Conservation (phyloP, 192 early-diverging fungal species). For the Linnemannia elongata region DNA sequence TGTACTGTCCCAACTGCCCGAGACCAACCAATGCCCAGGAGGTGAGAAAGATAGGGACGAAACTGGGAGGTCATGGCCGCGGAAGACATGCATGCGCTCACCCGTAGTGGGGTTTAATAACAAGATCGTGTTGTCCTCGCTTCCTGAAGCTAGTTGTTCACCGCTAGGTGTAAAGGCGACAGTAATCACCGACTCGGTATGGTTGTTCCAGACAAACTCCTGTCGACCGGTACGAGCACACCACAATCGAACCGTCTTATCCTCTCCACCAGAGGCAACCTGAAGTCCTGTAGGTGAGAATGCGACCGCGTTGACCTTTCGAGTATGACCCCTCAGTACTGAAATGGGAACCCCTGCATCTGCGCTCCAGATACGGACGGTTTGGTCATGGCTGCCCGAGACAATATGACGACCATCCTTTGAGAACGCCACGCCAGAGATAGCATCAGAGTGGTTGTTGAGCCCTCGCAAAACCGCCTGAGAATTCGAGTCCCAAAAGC, state of each 20-base stretch:
- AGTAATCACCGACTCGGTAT: not conserved
- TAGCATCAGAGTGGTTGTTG: too few relatives aligned
- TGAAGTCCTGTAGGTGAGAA: not conserved
- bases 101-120: constrained; percentile 4
- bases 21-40: not conserved
- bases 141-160: not conserved
- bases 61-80: not conserved
- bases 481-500: not conserved
- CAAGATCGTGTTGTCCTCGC: constrained; percentile 5
- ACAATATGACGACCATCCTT: not conserved
- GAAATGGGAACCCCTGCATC: not conserved
- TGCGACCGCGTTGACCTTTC: too few relatives aligned
- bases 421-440: not conserved
- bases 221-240: not conserved
- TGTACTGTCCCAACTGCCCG: not conserved
- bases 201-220: not conserved
- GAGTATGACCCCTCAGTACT: not conserved
- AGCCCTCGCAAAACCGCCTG: too few relatives aligned
- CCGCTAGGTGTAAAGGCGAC: constrained; percentile 5
- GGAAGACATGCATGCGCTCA: not conserved
- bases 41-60: constrained; percentile 1
- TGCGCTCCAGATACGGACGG: not conserved
- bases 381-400: not conserved
- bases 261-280: not conserved
- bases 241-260: not conserved